phyloP scores from a whole-genome alignment of 805 yeast genomes.

The Lachancea quebecensis region DNA sequence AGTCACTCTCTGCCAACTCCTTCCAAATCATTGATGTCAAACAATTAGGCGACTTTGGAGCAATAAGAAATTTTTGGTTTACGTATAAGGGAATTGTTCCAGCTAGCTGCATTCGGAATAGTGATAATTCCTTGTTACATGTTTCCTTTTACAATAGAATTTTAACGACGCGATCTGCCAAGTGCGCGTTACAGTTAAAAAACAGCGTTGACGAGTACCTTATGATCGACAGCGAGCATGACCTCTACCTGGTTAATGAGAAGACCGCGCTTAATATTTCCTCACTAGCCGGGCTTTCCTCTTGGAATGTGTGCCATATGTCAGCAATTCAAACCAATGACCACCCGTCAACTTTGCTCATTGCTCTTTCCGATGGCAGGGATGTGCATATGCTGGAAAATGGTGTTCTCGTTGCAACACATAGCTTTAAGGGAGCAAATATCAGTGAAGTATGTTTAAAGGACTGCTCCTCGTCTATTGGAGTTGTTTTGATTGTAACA shows the following conservation, averaged over 20 bases:
- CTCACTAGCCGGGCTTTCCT: no score
- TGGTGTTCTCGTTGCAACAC: background rate
- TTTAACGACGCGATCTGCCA: background rate
- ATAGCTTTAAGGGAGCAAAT: background rate
- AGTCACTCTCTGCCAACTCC: background rate
- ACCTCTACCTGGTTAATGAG: no score
- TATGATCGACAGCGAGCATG: no score
- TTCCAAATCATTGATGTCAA: background rate
- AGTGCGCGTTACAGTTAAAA: background rate
- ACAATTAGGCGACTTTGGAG: background rate
- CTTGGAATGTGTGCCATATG: no score
- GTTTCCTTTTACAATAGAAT: background rate
- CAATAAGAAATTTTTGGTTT: conserved; percentile 2
- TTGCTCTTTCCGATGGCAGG: background rate
- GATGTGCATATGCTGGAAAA: background rate
- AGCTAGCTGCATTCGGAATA: no score
- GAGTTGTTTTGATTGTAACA: background rate
- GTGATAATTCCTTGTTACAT: no score
- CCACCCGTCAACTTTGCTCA: background rate
- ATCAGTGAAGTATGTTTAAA: background rate
- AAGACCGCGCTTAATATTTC: no score
- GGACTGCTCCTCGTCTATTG: background rate
- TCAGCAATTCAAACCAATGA: no score
- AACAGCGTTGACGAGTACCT: no score
- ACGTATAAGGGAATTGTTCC: background rate